phyloP scores from a whole-genome alignment of 768 basidiomycete species.

The Infundibulicybe gibba region DNA sequence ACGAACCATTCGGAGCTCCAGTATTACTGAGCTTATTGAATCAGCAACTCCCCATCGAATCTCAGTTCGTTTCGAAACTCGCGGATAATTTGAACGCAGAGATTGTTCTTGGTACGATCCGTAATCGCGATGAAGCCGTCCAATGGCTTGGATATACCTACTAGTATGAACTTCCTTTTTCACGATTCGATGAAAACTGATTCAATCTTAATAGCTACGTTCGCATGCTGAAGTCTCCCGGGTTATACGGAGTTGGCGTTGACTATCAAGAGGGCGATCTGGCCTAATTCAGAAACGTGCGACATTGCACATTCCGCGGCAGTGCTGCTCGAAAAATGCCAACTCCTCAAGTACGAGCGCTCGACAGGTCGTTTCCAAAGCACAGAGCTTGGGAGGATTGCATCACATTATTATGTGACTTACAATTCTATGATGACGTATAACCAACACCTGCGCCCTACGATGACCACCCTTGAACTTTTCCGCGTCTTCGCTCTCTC shows the following conservation, averaged over 20 bases:
- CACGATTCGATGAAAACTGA: conserved; percentile 7
- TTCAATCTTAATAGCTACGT: conserved; percentile 61
- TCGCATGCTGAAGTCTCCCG: conserved; percentile 89
- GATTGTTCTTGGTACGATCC: conserved; percentile 90
- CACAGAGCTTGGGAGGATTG: conserved; percentile 91
- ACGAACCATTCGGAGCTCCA: conserved; percentile 97
- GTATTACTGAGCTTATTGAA: conserved; percentile 95
- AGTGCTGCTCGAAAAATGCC: conserved; percentile 89
- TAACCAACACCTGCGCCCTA: conserved; percentile 87
- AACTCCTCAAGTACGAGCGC: conserved; percentile 92
- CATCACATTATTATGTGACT: conserved; percentile 93
- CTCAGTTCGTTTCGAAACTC: conserved; percentile 87
- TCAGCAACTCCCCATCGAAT: conserved; percentile 97
- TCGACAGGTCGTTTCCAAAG: conserved; percentile 84
- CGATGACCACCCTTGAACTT: conserved; percentile 85
- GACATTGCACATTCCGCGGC: conserved; percentile 95
- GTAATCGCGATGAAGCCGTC: conserved; percentile 95
- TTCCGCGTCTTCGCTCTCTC: conserved; percentile 95
- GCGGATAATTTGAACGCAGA: conserved; percentile 97
- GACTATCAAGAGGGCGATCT: conserved; percentile 90
- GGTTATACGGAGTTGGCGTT: conserved; percentile 80
- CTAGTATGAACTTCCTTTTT: conserved; percentile 47
- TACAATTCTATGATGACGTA: conserved; percentile 96
- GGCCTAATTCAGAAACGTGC: conserved; percentile 84
- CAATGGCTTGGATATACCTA: conserved; percentile 98